A percentile compares a stretch with the other conserved stretches of the same genome.
Evolutionary conservation across 75 land plant species (phyloP).

Genomic region (Gnetum montanum): DNA sequence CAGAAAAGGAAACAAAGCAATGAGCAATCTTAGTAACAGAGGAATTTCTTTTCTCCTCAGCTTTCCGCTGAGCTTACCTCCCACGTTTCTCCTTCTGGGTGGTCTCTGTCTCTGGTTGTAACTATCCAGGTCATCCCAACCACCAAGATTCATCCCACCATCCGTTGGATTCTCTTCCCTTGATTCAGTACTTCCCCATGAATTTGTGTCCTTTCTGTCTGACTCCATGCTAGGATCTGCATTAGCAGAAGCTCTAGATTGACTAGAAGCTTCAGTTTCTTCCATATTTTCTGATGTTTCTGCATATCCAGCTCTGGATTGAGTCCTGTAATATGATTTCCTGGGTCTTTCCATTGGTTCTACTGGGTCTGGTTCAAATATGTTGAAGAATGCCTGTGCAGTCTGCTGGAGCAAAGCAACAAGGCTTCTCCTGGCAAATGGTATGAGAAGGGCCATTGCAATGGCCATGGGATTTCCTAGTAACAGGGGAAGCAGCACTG

Average conservation of each 20-base stretch:
- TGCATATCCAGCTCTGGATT: background rate
- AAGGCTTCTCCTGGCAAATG: background rate
- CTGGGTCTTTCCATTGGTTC: background rate
- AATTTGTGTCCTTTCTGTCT: background rate
- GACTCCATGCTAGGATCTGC: background rate
- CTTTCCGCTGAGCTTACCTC: constrained; percentile 4
- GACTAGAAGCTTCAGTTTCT: background rate
- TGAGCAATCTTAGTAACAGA: constrained; percentile 2
- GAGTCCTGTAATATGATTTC: background rate
- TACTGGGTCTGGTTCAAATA: background rate
- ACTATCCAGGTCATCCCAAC: constrained; percentile 8
- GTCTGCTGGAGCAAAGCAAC: constrained; percentile 1
- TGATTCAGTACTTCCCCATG: constrained; percentile 1
- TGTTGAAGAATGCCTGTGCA: background rate
- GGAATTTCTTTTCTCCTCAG: constrained; percentile 1
- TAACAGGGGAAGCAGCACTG: constrained; percentile 6
- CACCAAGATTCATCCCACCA: constrained; percentile 7
- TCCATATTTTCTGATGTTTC: background rate
- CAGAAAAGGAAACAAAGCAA: constrained; percentile 8
- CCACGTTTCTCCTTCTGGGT: background rate
- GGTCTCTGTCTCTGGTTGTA: background rate
- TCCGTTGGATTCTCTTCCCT: background rate
- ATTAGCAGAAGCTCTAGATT: background rate
- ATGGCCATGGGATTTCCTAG: constrained; percentile 6
- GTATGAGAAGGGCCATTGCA: constrained; percentile 5